Evolutionary conservation across 352 stramenopile genomes (phyloP), one percentile per base, ranked within the genome.

Genomic region (Globisporangium paddicum): DNA sequence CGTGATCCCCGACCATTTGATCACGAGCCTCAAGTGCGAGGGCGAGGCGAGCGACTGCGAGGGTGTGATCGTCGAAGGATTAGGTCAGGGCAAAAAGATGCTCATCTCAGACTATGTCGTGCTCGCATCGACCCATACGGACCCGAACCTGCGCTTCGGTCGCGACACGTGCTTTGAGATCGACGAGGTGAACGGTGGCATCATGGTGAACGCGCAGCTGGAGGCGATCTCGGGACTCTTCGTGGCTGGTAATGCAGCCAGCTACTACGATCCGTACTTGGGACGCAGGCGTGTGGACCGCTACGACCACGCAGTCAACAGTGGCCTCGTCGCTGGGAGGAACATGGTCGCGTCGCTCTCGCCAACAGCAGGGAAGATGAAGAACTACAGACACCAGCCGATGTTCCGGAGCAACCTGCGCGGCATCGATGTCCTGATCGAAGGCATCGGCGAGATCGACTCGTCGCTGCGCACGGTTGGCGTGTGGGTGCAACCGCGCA

Each of bases 231-330:
- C 85, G 8, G 88, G 90, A 3, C 64, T 98, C 5, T 98, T 96
- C 60, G 89, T 96, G 10, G 91, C 91, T 11, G 91, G 91, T 3
- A 95, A 93, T 46, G 75, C 83, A 0, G 91, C 91, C 1, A 96
- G 84, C 44, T 98, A 97, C 68, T 97, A 82, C 53, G 91, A 98
- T 55, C 79, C 82, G 41, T 89, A 89, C 47, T 52, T 98, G 41
- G 90, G 90, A 0, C 68, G 89, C 19, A 74, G 90, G 8, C 84
- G 91, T n/a, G 85, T 97, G 19, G 89, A 97, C 58, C 73, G 84
- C 6, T 97, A 96, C 65, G 91, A 98, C 65, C 90, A 97, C 59
- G 89, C 89, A 2, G 87, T 98, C 16, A 98, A 98, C 73, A 95
- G 80, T 26, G 91, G 91, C 0, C 72, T 98, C 3, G 73, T 87